These are phyloP conservation scores for Picea sitchensis DNA, from an alignment of 75 land plant species.

Conservation along the genomic window DNA sequence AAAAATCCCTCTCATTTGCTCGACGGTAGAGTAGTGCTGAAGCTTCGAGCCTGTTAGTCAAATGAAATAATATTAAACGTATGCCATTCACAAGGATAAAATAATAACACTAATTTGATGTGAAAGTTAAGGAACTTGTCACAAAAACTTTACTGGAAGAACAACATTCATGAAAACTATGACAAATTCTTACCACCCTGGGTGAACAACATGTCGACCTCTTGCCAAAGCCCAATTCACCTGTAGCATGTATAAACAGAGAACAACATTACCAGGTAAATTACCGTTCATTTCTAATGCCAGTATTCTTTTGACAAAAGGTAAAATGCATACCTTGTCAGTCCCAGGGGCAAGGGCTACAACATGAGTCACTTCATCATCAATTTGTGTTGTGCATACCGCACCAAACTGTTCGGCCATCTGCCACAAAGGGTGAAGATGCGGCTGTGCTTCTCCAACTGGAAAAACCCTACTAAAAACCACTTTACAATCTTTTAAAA, in stretches of 20 bases:
- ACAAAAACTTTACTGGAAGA: conserved; percentile 6
- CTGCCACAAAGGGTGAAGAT: conserved; percentile 94
- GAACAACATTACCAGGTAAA: background rate
- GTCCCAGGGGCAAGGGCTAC: conserved; percentile 97
- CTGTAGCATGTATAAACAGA: conserved; percentile 31
- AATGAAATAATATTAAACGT: background rate
- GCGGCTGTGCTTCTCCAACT: conserved; percentile 88
- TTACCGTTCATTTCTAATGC: background rate
- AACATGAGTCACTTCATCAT: conserved; percentile 95
- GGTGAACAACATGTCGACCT: conserved; percentile 91
- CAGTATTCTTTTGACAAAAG: background rate
- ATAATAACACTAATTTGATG: conserved; percentile 1
- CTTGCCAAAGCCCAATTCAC: conserved; percentile 96
- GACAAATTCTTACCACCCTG: conserved; percentile 71
- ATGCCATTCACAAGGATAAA: background rate
- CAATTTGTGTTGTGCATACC: conserved; percentile 78
- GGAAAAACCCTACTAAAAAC: conserved; percentile 93
- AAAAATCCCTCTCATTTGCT: conserved; percentile 82
- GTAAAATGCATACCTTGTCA: conserved; percentile 69
- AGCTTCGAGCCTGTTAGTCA: conserved; percentile 89
- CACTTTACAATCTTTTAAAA: conserved; percentile 75
- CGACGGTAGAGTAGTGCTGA: conserved; percentile 94
- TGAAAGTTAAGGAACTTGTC: background rate
- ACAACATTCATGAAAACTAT: background rate
- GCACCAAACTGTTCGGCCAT: conserved; percentile 99